Percentiles rank a stretch among this genome's conserved stretches.
phyloP scores from a whole-genome alignment of 805 yeast species.

The Yamadazyma insecticola region DNA sequence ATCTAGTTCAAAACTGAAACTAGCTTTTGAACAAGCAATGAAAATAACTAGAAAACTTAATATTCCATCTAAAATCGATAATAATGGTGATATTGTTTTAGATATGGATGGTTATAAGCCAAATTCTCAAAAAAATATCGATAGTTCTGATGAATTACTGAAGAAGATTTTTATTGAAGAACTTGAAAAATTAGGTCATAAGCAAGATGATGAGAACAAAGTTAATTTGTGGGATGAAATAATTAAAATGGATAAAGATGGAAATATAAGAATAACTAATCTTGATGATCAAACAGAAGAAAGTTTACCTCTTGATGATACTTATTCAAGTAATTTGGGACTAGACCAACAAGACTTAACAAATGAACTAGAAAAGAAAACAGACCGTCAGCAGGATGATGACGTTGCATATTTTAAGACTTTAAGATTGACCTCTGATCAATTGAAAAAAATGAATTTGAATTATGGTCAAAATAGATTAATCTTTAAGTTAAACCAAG shows the following conservation, averaged over 20 bases:
- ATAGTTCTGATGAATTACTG: slow-evolving; percentile 71
- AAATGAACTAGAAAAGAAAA: neutral
- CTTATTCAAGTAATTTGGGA: slow-evolving; percentile 21
- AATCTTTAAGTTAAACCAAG: slow-evolving; percentile 75
- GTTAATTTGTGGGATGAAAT: slow-evolving; percentile 33
- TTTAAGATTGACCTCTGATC: slow-evolving; percentile 85
- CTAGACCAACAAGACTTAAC: slow-evolving; percentile 12
- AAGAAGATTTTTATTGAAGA: slow-evolving; percentile 74
- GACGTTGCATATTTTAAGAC: slow-evolving; percentile 69
- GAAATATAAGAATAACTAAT: slow-evolving; percentile 55
- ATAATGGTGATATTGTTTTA: slow-evolving; percentile 82
- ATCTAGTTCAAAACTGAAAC: slow-evolving; percentile 26
- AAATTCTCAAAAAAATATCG: slow-evolving; percentile 64
- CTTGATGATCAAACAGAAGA: slow-evolving; percentile 47
- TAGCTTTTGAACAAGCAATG: slow-evolving; percentile 55
- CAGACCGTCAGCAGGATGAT: slow-evolving; percentile 11
- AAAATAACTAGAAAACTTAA: slow-evolving; percentile 66
- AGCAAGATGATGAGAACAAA: slow-evolving; percentile 8
- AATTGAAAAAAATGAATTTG: slow-evolving; percentile 66
- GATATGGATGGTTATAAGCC: slow-evolving; percentile 97
- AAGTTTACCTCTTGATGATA: slow-evolving; percentile 8
- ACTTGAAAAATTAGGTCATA: slow-evolving; percentile 29
- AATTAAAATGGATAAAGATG: slow-evolving; percentile 54
- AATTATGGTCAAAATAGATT: slow-evolving; percentile 76
- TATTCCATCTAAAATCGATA: slow-evolving; percentile 83